Conservation (phyloP, 495 filamentous ascomycete species). For the Talaromyces wortmannii region DNA sequence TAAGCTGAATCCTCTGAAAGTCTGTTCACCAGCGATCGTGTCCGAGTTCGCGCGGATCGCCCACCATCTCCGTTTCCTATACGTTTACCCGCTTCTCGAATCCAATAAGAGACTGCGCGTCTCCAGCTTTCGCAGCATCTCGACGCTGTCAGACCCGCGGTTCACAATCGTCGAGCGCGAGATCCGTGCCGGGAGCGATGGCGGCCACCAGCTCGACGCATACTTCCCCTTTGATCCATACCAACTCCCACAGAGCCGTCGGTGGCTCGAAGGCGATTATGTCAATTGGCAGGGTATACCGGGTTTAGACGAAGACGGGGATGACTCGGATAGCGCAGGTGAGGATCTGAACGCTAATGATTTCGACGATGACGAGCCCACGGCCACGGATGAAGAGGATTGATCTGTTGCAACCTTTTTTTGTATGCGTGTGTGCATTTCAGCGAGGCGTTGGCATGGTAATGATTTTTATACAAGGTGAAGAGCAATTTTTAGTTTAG, state of each 20-base stretch:
- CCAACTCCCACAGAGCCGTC: constrained; percentile 72
- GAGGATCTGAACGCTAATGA: constrained; percentile 12
- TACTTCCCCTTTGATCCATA: constrained; percentile 99
- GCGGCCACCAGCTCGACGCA: constrained; percentile 74
- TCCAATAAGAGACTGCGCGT: constrained; percentile 82
- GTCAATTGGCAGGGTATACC: constrained; percentile 74
- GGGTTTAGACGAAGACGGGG: constrained; percentile 54
- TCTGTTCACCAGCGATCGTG: constrained; percentile 90
- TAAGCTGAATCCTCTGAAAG: constrained; percentile 88
- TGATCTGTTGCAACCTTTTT: not conserved
- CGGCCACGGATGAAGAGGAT: constrained; percentile 32
- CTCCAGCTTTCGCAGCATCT: constrained; percentile 46
- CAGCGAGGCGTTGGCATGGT: not conserved
- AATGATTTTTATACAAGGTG: no score
- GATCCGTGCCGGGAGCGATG: constrained; percentile 52
- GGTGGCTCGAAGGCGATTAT: constrained; percentile 83
- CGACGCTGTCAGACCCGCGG: constrained; percentile 20
- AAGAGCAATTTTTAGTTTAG: no score
- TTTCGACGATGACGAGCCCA: constrained; percentile 24
- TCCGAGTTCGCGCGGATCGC: constrained; percentile 83
- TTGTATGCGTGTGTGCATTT: not conserved
- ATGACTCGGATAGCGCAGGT: constrained; percentile 39
- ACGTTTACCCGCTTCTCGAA: constrained; percentile 80
- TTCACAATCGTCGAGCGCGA: constrained; percentile 53
- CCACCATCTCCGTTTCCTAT: constrained; percentile 76